A percentile compares a stretch with the other conserved stretches of the same genome.
Evolutionary conservation across 306 rosid species (phyloP).

Genomic region (Macrotyloma uniflorum): DNA sequence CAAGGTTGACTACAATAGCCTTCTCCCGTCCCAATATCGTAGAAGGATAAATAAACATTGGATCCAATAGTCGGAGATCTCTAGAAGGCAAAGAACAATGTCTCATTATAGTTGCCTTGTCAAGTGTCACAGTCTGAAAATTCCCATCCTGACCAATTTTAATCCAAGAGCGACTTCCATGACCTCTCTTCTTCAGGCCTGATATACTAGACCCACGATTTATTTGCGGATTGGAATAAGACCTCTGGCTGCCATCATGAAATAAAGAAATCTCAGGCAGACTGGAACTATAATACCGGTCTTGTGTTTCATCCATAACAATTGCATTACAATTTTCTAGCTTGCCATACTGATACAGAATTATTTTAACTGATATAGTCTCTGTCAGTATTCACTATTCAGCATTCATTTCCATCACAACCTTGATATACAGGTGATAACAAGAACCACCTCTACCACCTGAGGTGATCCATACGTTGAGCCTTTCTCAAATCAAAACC

Average conservation of each 20-base stretch:
- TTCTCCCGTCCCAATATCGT: conserved; percentile 85
- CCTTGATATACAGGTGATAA: conserved; percentile 13
- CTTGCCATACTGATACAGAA: conserved; percentile 19
- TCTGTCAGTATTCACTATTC: conserved; percentile 5
- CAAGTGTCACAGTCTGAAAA: conserved; percentile 69
- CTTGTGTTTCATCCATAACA: conserved; percentile 57
- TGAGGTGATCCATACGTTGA: conserved; percentile 6
- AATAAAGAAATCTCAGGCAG: conserved; percentile 41
- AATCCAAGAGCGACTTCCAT: conserved; percentile 97
- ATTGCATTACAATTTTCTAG: conserved; percentile 41
- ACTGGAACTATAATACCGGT: conserved; percentile 41
- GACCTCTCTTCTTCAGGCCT: conserved; percentile 86
- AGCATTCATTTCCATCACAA: conserved; percentile 31
- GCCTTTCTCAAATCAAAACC: conserved; percentile 33
- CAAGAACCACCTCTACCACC: conserved; percentile 18
- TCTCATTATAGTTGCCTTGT: conserved; percentile 93
- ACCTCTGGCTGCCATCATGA: conserved; percentile 36
- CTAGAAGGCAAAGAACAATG: conserved; percentile 86
- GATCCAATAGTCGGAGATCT: conserved; percentile 94
- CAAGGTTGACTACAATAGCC: conserved; percentile 94
- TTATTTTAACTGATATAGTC: conserved; percentile 19
- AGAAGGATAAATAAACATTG: conserved; percentile 90
- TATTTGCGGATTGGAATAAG: conserved; percentile 39
- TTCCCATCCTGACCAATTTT: conserved; percentile 70
- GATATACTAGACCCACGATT: conserved; percentile 51